Base-by-base conservation (phyloP, 495 filamentous ascomycete species). In the Trichoderma erinaceum region DNA sequence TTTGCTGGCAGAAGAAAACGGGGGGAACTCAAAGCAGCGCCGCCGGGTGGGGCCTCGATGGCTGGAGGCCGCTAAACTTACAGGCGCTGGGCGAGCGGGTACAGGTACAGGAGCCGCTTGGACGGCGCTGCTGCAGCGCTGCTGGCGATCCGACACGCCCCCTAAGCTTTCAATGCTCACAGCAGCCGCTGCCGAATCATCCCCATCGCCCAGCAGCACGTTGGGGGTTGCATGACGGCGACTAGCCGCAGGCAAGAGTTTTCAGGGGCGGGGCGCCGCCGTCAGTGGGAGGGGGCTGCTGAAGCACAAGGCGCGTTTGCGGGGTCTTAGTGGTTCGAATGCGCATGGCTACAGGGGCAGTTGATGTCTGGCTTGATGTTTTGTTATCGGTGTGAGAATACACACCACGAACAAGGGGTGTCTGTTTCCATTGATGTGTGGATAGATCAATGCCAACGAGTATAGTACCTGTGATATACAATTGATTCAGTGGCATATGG, bases 251-350 rank as follows among this genome's bases (percentile, higher is more conserved):
- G 44, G 44, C 10, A 32, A 32, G 23, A 15, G 13, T 25, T 32
- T 32, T 32, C 56, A 61, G 56, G 56, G 56, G 56, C 56, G 56
- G 56, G 56, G 56, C 56, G 23, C 23, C 12, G 56, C 56, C 23
- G 56, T 27, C 56, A 61, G 56, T 61, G 56, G 56, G 56, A 61
- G 56, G 56, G 23, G 56, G 23, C 21, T 16, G 56, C 56, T 61
- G 56, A 61, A 32, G 41, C 65, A 66, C 65, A 66, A 41, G 43
- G 65, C 65, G 41, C 10, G 41, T 48, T 27, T 66, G 65, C 65
- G 65, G 65, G 65, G 65, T 66, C 65, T 16, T 44, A 66, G 65
- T 66, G 65, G 65, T 43, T 29, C 56, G 25, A 61, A 13, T 27
- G 23, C 56, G 56, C 56, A 29, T 11, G 10, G 12, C 7, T n/a